Evolutionary conservation across 768 basidiomycete genomes (phyloP), one percentile per base, ranked within the genome.

Genomic region (Mycena haematopus): DNA sequence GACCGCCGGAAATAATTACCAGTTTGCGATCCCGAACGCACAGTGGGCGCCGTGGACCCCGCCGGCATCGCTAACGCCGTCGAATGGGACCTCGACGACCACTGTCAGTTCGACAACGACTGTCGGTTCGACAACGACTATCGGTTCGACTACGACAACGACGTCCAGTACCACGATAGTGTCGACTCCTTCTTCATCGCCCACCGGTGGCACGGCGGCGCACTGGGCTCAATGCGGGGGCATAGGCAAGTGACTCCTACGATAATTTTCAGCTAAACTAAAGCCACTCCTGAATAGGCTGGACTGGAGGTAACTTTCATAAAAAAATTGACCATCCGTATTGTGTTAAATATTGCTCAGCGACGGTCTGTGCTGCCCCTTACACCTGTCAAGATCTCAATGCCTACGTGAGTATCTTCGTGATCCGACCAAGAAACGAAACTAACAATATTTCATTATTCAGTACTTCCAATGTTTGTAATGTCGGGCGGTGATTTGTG

Each of bases 1-100:
- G 65, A 82, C 81, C 2, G 82, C 84, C 66, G 78, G 78, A 19
- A 70, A 56, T 22, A 70, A 56, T 22, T 66, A 66, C 24, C 10
- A 21, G 25, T 66, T 66, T 51, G 46, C 58, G 13, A 44, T 77
- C 71, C 71, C 65, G 3, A 66, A 66, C 50, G n/a, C 61, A 25
- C 57, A 63, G 47, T 66, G 65, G 65, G 65, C 65, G 13, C 65
- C 65, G 8, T 66, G 65, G 65, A 63, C 52, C 6, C 52, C 57
- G 17, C 65, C 65, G 6, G 27, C 65, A 2, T 31, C 42, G 11
- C 44, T 56, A 2, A 49, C 54, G 6, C 46, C 45, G 5, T 45
- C 58, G 8, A 57, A 40, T 22, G 62, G 62, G 29, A 49, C 54
- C 9, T 44, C 61, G 1, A 38, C 56, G 8, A 38, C 64, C 27